phyloP scores from a whole-genome alignment of 2,329 filamentous ascomycete genomes.

The Penicillium carneum region DNA sequence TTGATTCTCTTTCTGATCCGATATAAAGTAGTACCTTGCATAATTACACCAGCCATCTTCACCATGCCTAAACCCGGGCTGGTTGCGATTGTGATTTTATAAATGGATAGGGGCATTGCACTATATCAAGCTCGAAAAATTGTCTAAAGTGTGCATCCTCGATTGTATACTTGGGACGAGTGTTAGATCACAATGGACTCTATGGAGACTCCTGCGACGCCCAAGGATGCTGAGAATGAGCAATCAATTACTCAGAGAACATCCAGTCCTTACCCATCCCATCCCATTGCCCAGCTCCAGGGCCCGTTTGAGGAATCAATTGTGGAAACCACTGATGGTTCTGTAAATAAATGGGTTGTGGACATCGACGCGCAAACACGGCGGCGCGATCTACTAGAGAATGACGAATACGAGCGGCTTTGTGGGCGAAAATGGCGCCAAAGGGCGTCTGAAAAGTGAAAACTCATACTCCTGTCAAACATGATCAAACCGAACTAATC shows the following conservation, averaged over 20 bases:
- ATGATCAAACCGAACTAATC: constrained; percentile 4
- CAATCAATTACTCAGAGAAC: constrained; percentile 4
- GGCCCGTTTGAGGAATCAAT: constrained; percentile 58
- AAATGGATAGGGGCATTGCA: constrained; percentile 27
- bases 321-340: constrained; percentile 44
- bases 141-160: not conserved
- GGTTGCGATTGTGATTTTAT: constrained; percentile 31
- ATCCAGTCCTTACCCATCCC: constrained; percentile 40
- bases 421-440: constrained; percentile 79
- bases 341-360: constrained; percentile 40
- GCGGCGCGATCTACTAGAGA: constrained; percentile 72
- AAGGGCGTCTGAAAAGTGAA: constrained; percentile 67
- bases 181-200: constrained; percentile 3
- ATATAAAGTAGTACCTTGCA: constrained; percentile 18
- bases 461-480: not conserved
- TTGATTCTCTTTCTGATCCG: not conserved
- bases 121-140: not conserved
- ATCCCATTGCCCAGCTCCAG: constrained; percentile 54
- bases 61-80: constrained; percentile 19
- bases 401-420: constrained; percentile 71
- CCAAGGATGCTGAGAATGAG: not conserved
- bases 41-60: constrained; percentile 14
- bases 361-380: constrained; percentile 56
- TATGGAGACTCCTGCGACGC: not conserved
- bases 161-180: not conserved